Conservation (phyloP, 345 rosid species). For the Acer yangbiense region DNA sequence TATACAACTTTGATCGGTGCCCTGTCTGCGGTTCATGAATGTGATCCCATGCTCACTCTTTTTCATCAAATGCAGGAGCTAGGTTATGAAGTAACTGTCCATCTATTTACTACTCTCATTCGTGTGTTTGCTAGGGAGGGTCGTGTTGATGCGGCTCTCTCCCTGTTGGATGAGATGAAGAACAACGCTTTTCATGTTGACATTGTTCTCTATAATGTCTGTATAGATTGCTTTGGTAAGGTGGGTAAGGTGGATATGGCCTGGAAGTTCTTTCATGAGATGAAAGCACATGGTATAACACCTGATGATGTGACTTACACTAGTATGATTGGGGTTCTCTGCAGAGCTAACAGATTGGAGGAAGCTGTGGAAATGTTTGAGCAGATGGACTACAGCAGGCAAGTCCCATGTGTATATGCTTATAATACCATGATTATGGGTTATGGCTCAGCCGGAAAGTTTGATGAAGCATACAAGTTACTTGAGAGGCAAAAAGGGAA, state of each 20-base stretch:
- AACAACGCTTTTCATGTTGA: slow-evolving; percentile 76
- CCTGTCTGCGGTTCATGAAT: slow-evolving; percentile 53
- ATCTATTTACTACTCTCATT: slow-evolving; percentile 84
- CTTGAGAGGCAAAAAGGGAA: slow-evolving; percentile 84
- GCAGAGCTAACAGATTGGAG: slow-evolving; percentile 73
- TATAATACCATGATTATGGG: slow-evolving; percentile 98
- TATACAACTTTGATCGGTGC: slow-evolving; percentile 92
- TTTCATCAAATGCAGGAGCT: slow-evolving; percentile 94
- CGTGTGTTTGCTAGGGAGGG: slow-evolving; percentile 84
- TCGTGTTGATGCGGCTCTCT: slow-evolving; percentile 77
- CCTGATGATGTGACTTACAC: slow-evolving; percentile 96
- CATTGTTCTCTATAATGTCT: slow-evolving; percentile 88
- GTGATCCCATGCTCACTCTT: slow-evolving; percentile 74
- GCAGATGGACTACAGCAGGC: slow-evolving; percentile 62
- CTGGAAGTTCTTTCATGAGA: slow-evolving; percentile 97
- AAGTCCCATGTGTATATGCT: slow-evolving; percentile 88
- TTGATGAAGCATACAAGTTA: slow-evolving; percentile 74
- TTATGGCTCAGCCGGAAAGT: slow-evolving; percentile 83
- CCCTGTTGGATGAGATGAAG: slow-evolving; percentile 90
- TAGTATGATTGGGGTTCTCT: slow-evolving; percentile 87
- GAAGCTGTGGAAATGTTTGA: slow-evolving; percentile 91
- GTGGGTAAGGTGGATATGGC: slow-evolving; percentile 92
- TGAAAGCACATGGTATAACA: slow-evolving; percentile 59
- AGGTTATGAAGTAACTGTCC: slow-evolving; percentile 85
- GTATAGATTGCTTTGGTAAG: slow-evolving; percentile 95